phyloP scores from a whole-genome alignment of 257 asterid species.

The Marsdenia floribunda region DNA sequence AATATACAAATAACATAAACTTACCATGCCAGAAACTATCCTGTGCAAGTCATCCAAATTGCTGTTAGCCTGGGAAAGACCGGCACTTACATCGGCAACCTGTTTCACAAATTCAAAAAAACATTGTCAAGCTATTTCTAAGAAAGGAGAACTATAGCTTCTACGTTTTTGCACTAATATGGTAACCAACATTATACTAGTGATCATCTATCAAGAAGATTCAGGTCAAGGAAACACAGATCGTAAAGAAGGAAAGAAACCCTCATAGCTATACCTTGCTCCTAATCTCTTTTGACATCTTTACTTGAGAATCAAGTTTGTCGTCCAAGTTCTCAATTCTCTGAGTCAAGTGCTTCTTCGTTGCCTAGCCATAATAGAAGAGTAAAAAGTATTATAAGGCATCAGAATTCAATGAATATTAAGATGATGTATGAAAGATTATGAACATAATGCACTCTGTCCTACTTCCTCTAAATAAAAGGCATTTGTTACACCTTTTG shows the following conservation, averaged over 20 bases:
- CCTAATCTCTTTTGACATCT: constrained; percentile 65
- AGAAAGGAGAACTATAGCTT: neutral
- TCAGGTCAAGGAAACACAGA: neutral
- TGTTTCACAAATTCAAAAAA: constrained; percentile 25
- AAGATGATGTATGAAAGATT: neutral
- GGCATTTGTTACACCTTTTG: neutral
- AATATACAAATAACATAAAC: constrained; percentile 18
- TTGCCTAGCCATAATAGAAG: constrained; percentile 42
- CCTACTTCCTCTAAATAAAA: neutral
- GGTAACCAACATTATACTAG: neutral
- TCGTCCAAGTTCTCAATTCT: constrained; percentile 89
- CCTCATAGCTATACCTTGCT: constrained; percentile 42
- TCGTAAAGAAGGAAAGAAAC: neutral
- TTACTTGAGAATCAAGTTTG: constrained; percentile 86
- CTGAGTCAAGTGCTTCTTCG: constrained; percentile 90
- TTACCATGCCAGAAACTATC: constrained; percentile 70
- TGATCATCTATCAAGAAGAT: neutral
- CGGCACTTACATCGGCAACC: constrained; percentile 55
- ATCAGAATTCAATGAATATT: neutral
- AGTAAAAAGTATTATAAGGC: constrained; percentile 5
- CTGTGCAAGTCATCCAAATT: constrained; percentile 46
- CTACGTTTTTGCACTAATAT: neutral
- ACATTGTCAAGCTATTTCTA: neutral
- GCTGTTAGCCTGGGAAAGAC: constrained; percentile 45
- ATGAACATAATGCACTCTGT: neutral